Evolutionary conservation across 331 rosid genomes (phyloP).

Genomic region (Cydonia oblonga): DNA sequence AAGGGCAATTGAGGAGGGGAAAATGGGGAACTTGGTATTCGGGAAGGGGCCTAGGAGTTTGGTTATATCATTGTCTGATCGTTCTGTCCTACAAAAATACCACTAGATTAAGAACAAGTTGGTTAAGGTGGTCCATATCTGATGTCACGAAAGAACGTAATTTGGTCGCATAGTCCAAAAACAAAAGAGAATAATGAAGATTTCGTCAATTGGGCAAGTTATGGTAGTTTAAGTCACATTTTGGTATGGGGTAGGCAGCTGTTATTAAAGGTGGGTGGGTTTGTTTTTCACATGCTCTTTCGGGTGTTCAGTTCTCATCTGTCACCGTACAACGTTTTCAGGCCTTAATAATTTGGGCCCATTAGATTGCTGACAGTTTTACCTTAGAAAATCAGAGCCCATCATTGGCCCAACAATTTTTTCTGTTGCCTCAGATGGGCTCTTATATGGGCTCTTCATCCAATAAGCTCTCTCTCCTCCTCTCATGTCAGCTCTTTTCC

Average conservation of each 20-base stretch:
- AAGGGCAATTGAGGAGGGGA: too few species aligned
- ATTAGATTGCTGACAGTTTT: not conserved
- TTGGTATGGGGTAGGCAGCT: slow-evolving; percentile 4
- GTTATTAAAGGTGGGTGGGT: slow-evolving; percentile 10
- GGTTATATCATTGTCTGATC: too few species aligned
- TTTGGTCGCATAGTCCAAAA: not conserved
- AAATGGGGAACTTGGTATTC: too few species aligned
- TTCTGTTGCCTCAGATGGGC: not conserved
- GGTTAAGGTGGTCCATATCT: not conserved
- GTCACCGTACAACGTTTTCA: not conserved
- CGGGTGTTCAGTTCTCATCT: not conserved
- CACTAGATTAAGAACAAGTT: too few species aligned
- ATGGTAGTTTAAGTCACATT: slow-evolving; percentile 1
- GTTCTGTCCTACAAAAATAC: too few species aligned
- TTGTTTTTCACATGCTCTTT: slow-evolving; percentile 8
- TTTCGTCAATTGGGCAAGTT: not conserved
- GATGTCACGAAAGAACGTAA: not conserved
- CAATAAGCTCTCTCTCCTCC: slow-evolving; percentile 23
- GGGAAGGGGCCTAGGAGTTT: not conserved
- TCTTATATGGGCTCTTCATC: slow-evolving; percentile 24
- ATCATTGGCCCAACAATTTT: not conserved
- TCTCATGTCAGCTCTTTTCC: too few species aligned
- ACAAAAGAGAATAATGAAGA: not conserved
- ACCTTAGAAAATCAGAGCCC: not conserved
- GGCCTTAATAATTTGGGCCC: not conserved